Conservation (phyloP, 108 stramenopile species). For the Aurantiochytrium sp. region DNA sequence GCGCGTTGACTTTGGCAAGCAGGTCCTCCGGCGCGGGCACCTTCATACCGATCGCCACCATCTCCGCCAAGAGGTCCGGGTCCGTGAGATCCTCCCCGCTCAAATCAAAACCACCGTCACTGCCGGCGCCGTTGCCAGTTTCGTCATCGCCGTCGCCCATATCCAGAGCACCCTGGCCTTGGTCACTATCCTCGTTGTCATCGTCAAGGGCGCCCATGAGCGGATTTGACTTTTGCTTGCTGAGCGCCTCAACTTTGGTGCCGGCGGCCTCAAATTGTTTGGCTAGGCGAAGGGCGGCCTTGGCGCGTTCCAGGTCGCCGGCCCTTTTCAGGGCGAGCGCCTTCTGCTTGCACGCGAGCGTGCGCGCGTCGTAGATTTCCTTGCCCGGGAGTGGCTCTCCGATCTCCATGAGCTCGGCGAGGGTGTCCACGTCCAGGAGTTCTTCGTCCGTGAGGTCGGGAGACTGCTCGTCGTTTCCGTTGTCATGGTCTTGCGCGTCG, state of each 20-base stretch:
- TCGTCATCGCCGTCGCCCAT: background rate
- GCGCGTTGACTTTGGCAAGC: background rate
- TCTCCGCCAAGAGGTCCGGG: background rate
- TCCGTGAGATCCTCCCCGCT: background rate
- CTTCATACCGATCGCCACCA: constrained; percentile 8
- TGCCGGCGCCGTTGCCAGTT: background rate
- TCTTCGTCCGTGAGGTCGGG: background rate
- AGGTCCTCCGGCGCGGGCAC: background rate
- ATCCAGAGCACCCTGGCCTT: background rate
- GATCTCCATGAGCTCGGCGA: background rate
- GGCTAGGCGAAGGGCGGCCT: background rate
- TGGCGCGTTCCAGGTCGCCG: background rate
- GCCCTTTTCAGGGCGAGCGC: background rate
- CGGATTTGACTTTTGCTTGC: too few relatives aligned
- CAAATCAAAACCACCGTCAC: background rate
- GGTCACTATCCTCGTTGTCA: background rate
- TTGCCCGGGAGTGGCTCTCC: background rate
- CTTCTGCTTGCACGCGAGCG: background rate
- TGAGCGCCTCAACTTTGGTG: background rate
- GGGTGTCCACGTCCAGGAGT: background rate
- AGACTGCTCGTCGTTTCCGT: background rate
- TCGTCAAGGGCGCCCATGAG: background rate
- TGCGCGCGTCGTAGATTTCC: background rate
- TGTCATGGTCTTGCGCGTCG: background rate
- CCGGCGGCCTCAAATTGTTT: background rate